A percentile compares a stretch with the other conserved stretches of the same genome.
These are phyloP conservation scores for Anastatica hierochuntica DNA, from an alignment of 345 rosid genomes.

Conservation along the genomic window DNA sequence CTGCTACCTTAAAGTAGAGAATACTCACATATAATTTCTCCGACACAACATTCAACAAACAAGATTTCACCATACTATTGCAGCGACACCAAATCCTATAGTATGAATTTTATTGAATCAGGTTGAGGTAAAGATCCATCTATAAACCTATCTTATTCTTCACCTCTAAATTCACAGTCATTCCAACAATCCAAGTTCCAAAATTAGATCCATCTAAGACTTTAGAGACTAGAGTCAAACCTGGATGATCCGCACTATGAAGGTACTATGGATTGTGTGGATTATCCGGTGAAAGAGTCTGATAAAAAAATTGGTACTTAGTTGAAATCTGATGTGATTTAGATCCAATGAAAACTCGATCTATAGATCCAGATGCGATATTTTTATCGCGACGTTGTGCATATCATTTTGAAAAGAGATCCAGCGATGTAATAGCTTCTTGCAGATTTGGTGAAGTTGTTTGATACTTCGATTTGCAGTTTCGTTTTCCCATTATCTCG, in stretches of 20 bases:
- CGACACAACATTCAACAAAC: neutral
- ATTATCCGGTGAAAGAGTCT: neutral
- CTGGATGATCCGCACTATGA: neutral
- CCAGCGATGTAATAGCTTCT: too few species aligned
- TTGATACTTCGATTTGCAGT: too few species aligned
- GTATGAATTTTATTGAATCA: neutral
- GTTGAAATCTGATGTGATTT: too few species aligned
- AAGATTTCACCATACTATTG: neutral
- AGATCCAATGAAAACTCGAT: too few species aligned
- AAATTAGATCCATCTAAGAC: neutral
- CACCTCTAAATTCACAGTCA: neutral
- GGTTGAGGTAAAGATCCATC: neutral
- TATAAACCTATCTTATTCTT: neutral
- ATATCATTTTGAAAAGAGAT: too few species aligned
- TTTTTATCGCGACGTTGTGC: too few species aligned
- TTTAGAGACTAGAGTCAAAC: neutral
- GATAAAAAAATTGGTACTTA: too few species aligned
- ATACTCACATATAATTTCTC: neutral
- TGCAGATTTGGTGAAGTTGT: too few species aligned
- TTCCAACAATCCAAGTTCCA: neutral
- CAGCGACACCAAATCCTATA: neutral
- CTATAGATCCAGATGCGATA: too few species aligned
- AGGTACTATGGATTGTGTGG: neutral
- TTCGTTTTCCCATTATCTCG: too few species aligned
- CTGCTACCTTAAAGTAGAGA: neutral